A percentile compares a stretch with the other conserved stretches of the same genome.
Conservation (phyloP, 225 moss, liverwort and hornwort species). For the Ulota crispa region DNA sequence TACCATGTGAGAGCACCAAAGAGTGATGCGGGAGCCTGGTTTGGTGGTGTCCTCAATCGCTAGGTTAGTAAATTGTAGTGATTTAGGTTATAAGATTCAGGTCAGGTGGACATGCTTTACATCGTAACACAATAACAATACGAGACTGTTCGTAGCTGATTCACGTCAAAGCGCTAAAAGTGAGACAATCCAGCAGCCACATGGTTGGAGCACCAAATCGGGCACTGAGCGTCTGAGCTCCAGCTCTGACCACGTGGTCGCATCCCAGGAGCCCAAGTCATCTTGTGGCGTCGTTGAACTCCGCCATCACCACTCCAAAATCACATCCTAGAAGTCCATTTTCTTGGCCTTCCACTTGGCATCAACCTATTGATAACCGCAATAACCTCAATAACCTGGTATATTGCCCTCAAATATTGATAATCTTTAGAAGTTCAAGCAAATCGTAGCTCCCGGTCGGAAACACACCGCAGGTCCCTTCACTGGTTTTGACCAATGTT, state of each 20-base stretch:
- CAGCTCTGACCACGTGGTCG: slow-evolving; percentile 9
- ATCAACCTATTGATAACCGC: neutral
- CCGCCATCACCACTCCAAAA: too few species aligned
- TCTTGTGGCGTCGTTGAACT: neutral
- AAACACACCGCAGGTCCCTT: neutral
- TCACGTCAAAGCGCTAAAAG: neutral
- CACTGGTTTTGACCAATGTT: too few species aligned
- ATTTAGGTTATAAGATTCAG: too few species aligned
- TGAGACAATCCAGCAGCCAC: neutral
- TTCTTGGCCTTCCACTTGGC: neutral
- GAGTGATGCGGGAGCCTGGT: too few species aligned
- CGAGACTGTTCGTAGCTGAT: too few species aligned
- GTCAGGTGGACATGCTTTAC: too few species aligned
- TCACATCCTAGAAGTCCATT: neutral
- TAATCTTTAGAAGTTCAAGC: neutral
- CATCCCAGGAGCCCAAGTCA: slow-evolving; percentile 19
- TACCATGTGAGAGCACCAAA: too few species aligned
- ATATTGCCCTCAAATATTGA: neutral
- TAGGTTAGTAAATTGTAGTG: too few species aligned
- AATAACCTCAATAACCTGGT: neutral
- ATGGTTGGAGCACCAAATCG: neutral
- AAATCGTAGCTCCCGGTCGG: neutral
- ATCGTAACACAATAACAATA: too few species aligned
- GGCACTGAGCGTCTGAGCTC: neutral
- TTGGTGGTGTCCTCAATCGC: too few species aligned